These are phyloP conservation scores for Stagonosporopsis vannaccii DNA, from an alignment of 2,329 filamentous ascomycete genomes.

Conservation along the genomic window DNA sequence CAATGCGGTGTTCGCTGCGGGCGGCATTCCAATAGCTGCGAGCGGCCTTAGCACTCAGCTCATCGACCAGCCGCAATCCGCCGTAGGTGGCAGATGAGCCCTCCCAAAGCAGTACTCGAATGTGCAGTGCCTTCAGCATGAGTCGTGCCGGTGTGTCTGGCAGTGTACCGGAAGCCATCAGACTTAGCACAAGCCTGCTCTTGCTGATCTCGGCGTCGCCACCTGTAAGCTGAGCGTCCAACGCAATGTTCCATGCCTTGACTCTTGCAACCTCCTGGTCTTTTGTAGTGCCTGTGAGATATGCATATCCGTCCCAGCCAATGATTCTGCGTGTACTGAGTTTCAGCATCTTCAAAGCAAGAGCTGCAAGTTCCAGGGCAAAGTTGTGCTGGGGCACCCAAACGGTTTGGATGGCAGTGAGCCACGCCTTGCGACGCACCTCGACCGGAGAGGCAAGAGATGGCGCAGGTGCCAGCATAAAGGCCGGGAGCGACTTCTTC, in stretches of 20 bases:
- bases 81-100: constrained; percentile 71
- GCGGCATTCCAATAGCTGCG: constrained; percentile 83
- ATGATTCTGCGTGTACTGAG: constrained; percentile 80
- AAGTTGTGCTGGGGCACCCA: constrained; percentile 91
- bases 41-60: constrained; percentile 76
- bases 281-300: constrained; percentile 78
- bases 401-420: constrained; percentile 89
- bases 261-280: constrained; percentile 86
- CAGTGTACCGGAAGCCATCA: constrained; percentile 86
- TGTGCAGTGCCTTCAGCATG: constrained; percentile 92
- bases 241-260: constrained; percentile 91
- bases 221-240: constrained; percentile 90
- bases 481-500: constrained; percentile 53
- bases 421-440: constrained; percentile 87
- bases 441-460: constrained; percentile 83
- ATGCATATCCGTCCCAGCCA: constrained; percentile 78
- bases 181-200: constrained; percentile 81
- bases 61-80: constrained; percentile 69
- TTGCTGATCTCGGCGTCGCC: constrained; percentile 90
- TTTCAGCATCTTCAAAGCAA: constrained; percentile 81
- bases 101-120: constrained; percentile 88
- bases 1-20: constrained; percentile 64
- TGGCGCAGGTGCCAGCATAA: constrained; percentile 62
- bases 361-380: constrained; percentile 81
- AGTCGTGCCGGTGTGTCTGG: constrained; percentile 82